These are phyloP conservation scores for Arachis hypogaea DNA, from an alignment of 306 rosid genomes.

Conservation along the genomic window DNA sequence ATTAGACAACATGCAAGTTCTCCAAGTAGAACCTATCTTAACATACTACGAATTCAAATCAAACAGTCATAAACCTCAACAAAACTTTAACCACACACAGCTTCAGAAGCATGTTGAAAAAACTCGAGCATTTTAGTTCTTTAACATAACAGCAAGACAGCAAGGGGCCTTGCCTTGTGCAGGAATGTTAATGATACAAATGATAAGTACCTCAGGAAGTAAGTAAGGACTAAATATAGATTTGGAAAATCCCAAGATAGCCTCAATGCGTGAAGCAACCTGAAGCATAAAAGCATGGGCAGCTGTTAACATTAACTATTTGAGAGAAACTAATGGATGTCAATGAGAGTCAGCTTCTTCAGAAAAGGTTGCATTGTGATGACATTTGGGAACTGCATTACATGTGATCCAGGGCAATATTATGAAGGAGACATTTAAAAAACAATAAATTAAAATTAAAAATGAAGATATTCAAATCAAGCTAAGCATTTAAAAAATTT, in stretches of 20 bases:
- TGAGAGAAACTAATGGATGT: conserved; percentile 6
- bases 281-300: conserved; percentile 38
- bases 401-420: conserved; percentile 21
- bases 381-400: conserved; percentile 27
- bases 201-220: conserved; percentile 67
- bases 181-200: conserved; percentile 31
- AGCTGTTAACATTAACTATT: background rate
- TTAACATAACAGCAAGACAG: conserved; percentile 17
- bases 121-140: conserved; percentile 15
- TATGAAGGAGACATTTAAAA: background rate
- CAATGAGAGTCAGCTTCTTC: background rate
- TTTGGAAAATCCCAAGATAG: conserved; percentile 64
- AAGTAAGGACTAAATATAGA: conserved; percentile 68
- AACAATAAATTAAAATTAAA: too few relatives aligned
- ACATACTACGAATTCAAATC: background rate
- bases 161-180: conserved; percentile 14
- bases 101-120: conserved; percentile 15
- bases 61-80: background rate
- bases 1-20: conserved; percentile 26
- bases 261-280: conserved; percentile 74
- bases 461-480: conserved; percentile 8
- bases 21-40: background rate
- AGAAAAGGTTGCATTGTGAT: conserved; percentile 11
- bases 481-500: conserved; percentile 9
- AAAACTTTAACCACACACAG: conserved; percentile 11